A percentile compares a stretch with the other conserved stretches of the same genome.
Evolutionary conservation across 306 rosid species (phyloP).

Genomic region (Gynostemma pentaphyllum): DNA sequence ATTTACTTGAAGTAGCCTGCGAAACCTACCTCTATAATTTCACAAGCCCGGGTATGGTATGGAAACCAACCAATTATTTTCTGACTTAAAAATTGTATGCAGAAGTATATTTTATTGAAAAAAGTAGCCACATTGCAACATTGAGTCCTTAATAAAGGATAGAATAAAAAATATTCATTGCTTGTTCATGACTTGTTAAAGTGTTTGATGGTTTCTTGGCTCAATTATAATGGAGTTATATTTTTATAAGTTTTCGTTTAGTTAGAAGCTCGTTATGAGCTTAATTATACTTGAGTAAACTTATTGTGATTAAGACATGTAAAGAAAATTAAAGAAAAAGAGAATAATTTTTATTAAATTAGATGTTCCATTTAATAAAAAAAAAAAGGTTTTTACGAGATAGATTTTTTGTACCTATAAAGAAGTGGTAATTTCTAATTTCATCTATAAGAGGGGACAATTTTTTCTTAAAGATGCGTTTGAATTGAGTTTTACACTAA

Average conservation of each 20-base stretch:
- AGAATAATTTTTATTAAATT: no score
- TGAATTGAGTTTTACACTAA: no score
- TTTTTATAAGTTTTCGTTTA: neutral
- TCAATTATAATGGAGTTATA: neutral
- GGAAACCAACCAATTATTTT: neutral
- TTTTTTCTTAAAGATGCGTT: no score
- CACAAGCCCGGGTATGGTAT: neutral
- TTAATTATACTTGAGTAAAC: neutral
- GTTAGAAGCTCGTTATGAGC: neutral
- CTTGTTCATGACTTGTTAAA: neutral
- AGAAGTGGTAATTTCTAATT: no score
- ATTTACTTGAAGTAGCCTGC: no score
- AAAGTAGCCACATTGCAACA: neutral
- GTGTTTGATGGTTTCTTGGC: neutral
- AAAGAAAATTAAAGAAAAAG: no score
- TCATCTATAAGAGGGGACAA: neutral
- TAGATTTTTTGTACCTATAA: no score
- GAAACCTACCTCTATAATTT: neutral
- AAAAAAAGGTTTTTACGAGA: no score
- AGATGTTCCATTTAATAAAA: no score
- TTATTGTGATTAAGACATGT: no score
- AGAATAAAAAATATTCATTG: neutral
- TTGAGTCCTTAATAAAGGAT: no score
- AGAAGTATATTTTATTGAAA: neutral
- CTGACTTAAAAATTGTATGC: neutral